Conservation (phyloP, 768 basidiomycete genomes). For the Tricholomella constricta region DNA sequence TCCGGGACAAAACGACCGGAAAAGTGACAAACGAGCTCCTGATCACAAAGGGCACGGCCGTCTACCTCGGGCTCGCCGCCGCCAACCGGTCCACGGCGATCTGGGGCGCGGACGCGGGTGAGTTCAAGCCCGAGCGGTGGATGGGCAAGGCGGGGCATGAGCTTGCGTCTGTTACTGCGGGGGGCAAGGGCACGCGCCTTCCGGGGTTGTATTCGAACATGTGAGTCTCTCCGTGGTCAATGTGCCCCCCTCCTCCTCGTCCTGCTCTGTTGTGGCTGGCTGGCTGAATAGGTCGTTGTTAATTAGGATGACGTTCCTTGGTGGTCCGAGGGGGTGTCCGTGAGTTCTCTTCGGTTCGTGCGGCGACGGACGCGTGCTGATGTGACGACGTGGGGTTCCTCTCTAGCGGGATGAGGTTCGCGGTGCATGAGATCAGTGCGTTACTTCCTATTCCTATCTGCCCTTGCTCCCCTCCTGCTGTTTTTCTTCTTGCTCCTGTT, state of each 20-base stretch:
- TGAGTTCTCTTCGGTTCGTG: constrained; percentile 27
- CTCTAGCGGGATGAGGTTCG: constrained; percentile 38
- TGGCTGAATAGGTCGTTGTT: background rate
- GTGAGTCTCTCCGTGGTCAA: no score
- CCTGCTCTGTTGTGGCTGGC: background rate
- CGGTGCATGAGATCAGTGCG: constrained; percentile 40
- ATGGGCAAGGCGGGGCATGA: constrained; percentile 28
- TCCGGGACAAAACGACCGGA: constrained; percentile 27
- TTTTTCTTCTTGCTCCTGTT: background rate
- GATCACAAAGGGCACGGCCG: constrained; percentile 38
- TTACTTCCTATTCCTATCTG: no score
- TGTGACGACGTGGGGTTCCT: background rate
- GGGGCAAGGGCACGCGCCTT: constrained; percentile 21
- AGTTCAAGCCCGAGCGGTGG: constrained; percentile 57
- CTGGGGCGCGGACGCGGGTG: constrained; percentile 49
- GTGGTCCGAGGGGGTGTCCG: constrained; percentile 47
- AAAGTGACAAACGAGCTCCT: constrained; percentile 30
- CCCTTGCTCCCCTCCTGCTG: background rate
- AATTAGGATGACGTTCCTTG: constrained; percentile 46
- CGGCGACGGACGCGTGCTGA: constrained; percentile 10
- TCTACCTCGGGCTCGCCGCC: constrained; percentile 25
- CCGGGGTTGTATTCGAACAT: constrained; percentile 47
- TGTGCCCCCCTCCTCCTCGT: no score
- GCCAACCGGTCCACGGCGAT: constrained; percentile 40
- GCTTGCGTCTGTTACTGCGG: constrained; percentile 13